A percentile compares a stretch with the other conserved stretches of the same genome.
Evolutionary conservation across 2,329 filamentous ascomycete species (phyloP).

Genomic region (Colletotrichum simmondsii): DNA sequence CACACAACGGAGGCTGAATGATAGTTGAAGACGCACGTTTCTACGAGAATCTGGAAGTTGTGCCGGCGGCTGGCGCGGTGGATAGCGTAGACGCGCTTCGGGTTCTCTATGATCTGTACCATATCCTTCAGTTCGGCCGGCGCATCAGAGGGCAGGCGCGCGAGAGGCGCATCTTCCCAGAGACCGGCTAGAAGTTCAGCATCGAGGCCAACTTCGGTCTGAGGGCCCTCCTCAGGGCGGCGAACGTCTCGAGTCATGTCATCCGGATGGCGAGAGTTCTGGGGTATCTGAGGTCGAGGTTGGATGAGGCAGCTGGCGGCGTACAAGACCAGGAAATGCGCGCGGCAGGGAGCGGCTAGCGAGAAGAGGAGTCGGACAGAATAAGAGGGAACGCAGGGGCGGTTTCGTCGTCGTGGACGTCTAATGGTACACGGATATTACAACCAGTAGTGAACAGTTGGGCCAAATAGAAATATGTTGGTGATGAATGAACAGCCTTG

Average conservation of each 20-base stretch:
- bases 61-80: conserved; percentile 71
- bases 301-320: neutral
- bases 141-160: conserved; percentile 69
- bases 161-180: conserved; percentile 69
- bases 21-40: conserved; percentile 62
- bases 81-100: conserved; percentile 69
- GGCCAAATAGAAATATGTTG: conserved; percentile 12
- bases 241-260: conserved; percentile 62
- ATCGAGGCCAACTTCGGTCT: conserved; percentile 48
- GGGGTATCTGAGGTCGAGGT: conserved; percentile 22
- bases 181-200: conserved; percentile 65
- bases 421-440: conserved; percentile 23
- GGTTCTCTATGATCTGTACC: conserved; percentile 70
- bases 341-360: conserved; percentile 6
- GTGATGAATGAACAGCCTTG: conserved; percentile 6
- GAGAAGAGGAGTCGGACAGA: neutral
- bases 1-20: conserved; percentile 9
- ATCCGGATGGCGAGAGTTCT: conserved; percentile 41
- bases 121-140: conserved; percentile 66
- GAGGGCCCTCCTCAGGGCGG: conserved; percentile 47
- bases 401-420: neutral
- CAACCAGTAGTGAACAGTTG: conserved; percentile 12
- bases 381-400: neutral
- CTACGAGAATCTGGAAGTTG: conserved; percentile 74
- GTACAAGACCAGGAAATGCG: conserved; percentile 5